These are phyloP conservation scores for Talaromyces sp. DNA, from an alignment of 2,329 filamentous ascomycete genomes.

Conservation along the genomic window DNA sequence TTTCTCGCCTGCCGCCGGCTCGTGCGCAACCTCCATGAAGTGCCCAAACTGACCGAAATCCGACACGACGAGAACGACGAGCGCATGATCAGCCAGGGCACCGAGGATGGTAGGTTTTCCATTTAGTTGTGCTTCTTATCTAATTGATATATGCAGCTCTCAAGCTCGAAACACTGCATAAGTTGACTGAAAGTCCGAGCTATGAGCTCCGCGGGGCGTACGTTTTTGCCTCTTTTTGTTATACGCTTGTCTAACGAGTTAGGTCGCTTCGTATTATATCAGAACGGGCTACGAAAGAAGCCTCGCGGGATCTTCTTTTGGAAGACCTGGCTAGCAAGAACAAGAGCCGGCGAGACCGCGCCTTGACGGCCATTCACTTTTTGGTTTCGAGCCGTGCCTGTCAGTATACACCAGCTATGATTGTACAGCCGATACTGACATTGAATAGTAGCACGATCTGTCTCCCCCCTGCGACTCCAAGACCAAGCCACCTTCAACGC, in stretches of 20 bases:
- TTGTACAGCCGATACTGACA: neutral
- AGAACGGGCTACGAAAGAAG: constrained; percentile 38
- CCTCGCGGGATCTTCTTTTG: constrained; percentile 35
- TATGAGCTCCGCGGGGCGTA: constrained; percentile 67
- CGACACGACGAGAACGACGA: constrained; percentile 60
- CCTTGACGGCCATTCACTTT: constrained; percentile 40
- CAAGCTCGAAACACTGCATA: constrained; percentile 60
- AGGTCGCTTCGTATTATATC: constrained; percentile 44
- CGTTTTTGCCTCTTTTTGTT: constrained; percentile 31
- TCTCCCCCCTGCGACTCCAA: constrained; percentile 28
- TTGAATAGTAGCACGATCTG: constrained; percentile 27
- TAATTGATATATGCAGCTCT: constrained; percentile 40
- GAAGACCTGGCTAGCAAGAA: constrained; percentile 37
- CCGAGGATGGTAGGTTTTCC: constrained; percentile 54
- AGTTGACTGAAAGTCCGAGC: constrained; percentile 65
- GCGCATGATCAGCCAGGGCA: constrained; percentile 69
- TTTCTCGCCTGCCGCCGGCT: constrained; percentile 52
- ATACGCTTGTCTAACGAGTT: neutral
- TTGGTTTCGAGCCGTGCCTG: constrained; percentile 36
- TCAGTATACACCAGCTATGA: constrained; percentile 17
- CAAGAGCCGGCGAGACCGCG: constrained; percentile 31
- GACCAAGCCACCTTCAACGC: constrained; percentile 34
- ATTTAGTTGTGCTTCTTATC: neutral
- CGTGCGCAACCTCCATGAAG: constrained; percentile 46
- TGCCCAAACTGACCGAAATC: constrained; percentile 52